These are phyloP conservation scores for Ascochyta koolunga DNA, from an alignment of 2,329 filamentous ascomycete species.

Conservation along the genomic window DNA sequence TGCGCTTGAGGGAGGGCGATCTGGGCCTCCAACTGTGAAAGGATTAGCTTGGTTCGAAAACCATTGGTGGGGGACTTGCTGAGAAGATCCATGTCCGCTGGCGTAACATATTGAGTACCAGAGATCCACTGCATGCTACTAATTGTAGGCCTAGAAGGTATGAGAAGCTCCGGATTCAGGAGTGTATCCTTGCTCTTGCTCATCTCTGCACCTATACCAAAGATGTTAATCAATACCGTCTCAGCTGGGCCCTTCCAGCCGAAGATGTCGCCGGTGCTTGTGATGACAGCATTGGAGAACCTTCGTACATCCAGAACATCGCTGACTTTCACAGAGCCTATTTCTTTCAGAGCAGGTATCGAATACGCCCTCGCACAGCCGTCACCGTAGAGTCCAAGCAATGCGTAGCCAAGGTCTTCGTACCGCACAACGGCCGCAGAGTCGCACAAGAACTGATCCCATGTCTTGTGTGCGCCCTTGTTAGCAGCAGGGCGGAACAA, in stretches of 20 bases:
- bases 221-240: conserved; percentile 80
- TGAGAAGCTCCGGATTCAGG: conserved; percentile 74
- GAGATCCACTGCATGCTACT: conserved; percentile 96
- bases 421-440: conserved; percentile 77
- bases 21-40: conserved; percentile 74
- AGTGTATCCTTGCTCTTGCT: conserved; percentile 70
- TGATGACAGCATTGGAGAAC: conserved; percentile 72
- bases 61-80: conserved; percentile 51
- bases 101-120: conserved; percentile 88
- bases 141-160: conserved; percentile 87
- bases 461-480: conserved; percentile 92
- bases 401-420: conserved; percentile 74
- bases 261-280: conserved; percentile 79
- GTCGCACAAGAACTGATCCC: conserved; percentile 83
- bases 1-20: conserved; percentile 88
- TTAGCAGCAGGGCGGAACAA: conserved; percentile 84
- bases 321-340: conserved; percentile 69
- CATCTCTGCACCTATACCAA: conserved; percentile 73
- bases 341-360: conserved; percentile 86
- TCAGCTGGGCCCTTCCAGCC: conserved; percentile 91
- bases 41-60: conserved; percentile 1
- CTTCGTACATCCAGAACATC: conserved; percentile 75
- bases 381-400: conserved; percentile 86
- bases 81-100: conserved; percentile 84
- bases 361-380: conserved; percentile 79